These are phyloP conservation scores for Hymenoscyphus albidus DNA, from an alignment of 2,329 filamentous ascomycete genomes.

Conservation along the genomic window DNA sequence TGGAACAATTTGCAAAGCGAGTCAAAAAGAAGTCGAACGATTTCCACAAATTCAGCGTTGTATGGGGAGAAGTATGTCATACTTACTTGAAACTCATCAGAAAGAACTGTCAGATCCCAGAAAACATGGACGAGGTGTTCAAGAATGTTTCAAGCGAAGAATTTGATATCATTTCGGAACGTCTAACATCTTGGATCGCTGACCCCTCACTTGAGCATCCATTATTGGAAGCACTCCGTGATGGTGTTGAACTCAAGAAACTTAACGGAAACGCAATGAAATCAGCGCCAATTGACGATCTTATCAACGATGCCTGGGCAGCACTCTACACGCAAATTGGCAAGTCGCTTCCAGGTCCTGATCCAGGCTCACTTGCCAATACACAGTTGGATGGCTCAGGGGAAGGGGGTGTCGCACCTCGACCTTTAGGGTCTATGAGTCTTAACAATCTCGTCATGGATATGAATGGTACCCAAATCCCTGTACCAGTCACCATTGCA, in stretches of 20 bases:
- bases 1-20: constrained; percentile 61
- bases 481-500: constrained; percentile 25
- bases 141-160: constrained; percentile 61
- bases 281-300: constrained; percentile 77
- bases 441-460: constrained; percentile 34
- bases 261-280: constrained; percentile 89
- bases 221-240: constrained; percentile 59
- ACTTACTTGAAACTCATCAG: constrained; percentile 49
- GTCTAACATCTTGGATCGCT: constrained; percentile 56
- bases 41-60: constrained; percentile 28
- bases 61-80: constrained; percentile 32
- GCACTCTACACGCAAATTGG: constrained; percentile 67
- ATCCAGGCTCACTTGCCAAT: constrained; percentile 38
- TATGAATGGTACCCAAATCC: constrained; percentile 30
- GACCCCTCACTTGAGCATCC: constrained; percentile 44
- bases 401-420: constrained; percentile 19
- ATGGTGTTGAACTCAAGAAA: constrained; percentile 66
- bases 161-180: constrained; percentile 55
- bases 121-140: constrained; percentile 65
- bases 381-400: constrained; percentile 45
- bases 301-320: constrained; percentile 89
- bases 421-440: constrained; percentile 30
- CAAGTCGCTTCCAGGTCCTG: constrained; percentile 47
- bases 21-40: constrained; percentile 62
- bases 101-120: constrained; percentile 50